Evolutionary conservation across 257 asterid species (phyloP), one percentile per base, ranked within the genome.

Genomic region (Solanum chaucha): DNA sequence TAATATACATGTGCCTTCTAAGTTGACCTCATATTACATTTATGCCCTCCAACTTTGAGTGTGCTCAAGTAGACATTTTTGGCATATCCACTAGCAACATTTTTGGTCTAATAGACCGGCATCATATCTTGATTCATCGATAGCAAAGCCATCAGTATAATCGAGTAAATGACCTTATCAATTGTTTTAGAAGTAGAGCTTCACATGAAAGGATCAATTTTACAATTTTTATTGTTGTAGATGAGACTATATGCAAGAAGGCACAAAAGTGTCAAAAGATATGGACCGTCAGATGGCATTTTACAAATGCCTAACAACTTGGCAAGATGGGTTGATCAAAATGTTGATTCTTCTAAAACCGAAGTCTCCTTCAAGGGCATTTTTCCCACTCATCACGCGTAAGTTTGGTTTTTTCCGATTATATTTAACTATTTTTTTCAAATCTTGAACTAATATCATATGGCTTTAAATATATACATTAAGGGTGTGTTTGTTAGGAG

Each of bases 221-320:
- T 70, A 70, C 83, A 40, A 38, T 75, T 40, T n/a, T 17, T 75
- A 75, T 38, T 86, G 59, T 36, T 67, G 74, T 10, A 87, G 89
- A 51, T 87, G 89, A 87, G 87, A 87, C 48, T 83, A 83, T 40
- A 68, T 87, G 15, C 87, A 51, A 87, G 89, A 83, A 75, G 85
- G 80, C 6, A 51, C 88, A 1, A 61, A 55, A 24, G 58, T 61
- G n/a, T 58, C 34, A 14, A 55, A 72, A 87, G 85, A 83, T 72
- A 83, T 83, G 89, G 87, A 83, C 59, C 87, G 87, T 83, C 41
- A 83, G 84, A 20, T 59, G n/a, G 89, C 87, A 82, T 87, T 83
- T 85, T 36, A 70, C 68, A 72, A 87, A 48, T 80, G 87, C 12
- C 46, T 83, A 20, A 82, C 89, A 70, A 87, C 87, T 70, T 83